These are phyloP conservation scores for Cyberlindnera japonica DNA, from an alignment of 805 yeast genomes.

Conservation along the genomic window DNA sequence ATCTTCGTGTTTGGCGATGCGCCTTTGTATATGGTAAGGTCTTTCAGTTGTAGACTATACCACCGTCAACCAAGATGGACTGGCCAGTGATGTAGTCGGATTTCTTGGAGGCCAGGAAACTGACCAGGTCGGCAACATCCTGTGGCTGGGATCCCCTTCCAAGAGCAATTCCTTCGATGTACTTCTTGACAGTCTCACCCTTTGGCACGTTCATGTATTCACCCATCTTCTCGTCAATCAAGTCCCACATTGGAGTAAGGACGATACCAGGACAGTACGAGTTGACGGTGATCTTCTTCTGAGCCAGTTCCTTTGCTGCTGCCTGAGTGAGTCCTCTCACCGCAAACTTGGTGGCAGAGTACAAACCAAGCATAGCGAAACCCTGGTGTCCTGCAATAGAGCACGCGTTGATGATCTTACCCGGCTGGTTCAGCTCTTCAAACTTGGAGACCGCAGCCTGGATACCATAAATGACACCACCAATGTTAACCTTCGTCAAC, in stretches of 20 bases:
- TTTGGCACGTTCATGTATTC: constrained; percentile 26
- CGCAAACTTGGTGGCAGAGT: constrained; percentile 37
- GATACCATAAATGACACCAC: constrained; percentile 31
- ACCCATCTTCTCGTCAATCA: constrained; percentile 27
- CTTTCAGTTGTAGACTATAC: constrained; percentile 25
- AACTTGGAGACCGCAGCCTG: constrained; percentile 31
- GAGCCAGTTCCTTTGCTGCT: constrained; percentile 37
- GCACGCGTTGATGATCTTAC: constrained; percentile 36
- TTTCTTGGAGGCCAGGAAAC: constrained; percentile 34
- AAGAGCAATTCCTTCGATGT: constrained; percentile 30
- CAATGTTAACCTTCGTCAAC: constrained; percentile 28
- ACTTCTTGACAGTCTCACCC: constrained; percentile 28
- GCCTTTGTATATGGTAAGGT: too few relatives aligned
- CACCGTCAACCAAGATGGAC: constrained; percentile 35
- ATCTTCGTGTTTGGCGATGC: too few relatives aligned
- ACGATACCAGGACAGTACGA: constrained; percentile 39
- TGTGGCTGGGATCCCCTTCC: constrained; percentile 35
- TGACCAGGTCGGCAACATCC: constrained; percentile 34
- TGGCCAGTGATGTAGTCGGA: constrained; percentile 35
- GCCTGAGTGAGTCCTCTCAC: constrained; percentile 35
- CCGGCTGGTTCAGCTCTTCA: constrained; percentile 26
- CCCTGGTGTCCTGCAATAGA: constrained; percentile 34
- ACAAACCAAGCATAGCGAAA: constrained; percentile 31
- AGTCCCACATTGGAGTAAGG: constrained; percentile 37
- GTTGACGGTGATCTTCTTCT: constrained; percentile 36